Evolutionary conservation across 2,329 filamentous ascomycete species (phyloP).

Genomic region (Penicillium sclerotigenum): DNA sequence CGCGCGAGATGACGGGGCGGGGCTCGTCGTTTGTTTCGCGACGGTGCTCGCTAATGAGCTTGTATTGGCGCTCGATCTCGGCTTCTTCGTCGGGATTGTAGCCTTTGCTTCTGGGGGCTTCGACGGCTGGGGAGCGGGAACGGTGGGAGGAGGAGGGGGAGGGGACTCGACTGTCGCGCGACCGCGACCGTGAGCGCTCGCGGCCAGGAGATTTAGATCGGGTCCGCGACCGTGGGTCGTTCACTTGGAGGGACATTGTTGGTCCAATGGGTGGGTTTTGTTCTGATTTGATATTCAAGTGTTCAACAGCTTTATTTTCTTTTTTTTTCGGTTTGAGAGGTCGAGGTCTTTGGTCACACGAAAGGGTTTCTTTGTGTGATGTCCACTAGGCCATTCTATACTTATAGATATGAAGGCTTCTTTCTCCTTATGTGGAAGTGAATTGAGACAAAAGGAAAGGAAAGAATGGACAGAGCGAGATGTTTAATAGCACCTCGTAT

Average conservation of each 20-base stretch:
- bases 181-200: slow-evolving; percentile 44
- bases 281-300: not conserved
- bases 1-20: slow-evolving; percentile 8
- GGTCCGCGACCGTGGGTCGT: slow-evolving; percentile 43
- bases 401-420: not conserved
- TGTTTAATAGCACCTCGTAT: not conserved
- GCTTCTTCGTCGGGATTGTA: slow-evolving; percentile 21
- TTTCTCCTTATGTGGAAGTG: not conserved
- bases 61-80: slow-evolving; percentile 24
- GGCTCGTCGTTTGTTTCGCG: slow-evolving; percentile 2
- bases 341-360: not conserved
- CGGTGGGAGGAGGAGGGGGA: slow-evolving; percentile 28
- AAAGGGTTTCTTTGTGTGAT: not conserved
- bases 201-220: slow-evolving; percentile 47
- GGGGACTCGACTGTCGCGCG: slow-evolving; percentile 40
- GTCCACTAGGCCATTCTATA: not conserved
- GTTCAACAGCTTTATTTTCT: not conserved
- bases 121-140: slow-evolving; percentile 26
- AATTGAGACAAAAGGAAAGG: not conserved
- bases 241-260: slow-evolving; percentile 38
- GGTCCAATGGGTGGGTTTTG: slow-evolving; percentile 9
- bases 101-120: slow-evolving; percentile 10
- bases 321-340: not conserved
- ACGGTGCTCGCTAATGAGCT: slow-evolving; percentile 14
- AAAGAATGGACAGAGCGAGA: not conserved